Percentiles rank a stretch among this genome's conserved stretches.
These are phyloP conservation scores for Wilcoxina mikolae DNA, from an alignment of 495 filamentous ascomycete genomes.

Conservation along the genomic window DNA sequence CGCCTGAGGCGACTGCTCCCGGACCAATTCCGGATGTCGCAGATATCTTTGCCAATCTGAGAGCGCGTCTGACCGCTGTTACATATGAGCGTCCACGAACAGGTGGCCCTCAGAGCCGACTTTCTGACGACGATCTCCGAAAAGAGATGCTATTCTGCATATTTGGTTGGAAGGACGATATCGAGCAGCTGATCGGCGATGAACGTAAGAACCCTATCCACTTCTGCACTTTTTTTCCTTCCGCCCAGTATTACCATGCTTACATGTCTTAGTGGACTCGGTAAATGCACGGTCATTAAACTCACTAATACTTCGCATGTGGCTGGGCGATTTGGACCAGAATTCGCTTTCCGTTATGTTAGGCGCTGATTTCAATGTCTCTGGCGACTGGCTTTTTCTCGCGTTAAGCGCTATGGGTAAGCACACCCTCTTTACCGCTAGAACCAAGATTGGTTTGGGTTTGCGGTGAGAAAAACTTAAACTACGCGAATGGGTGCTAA, in stretches of 20 bases:
- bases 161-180: conserved; percentile 87
- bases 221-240: not conserved
- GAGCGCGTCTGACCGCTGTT: conserved; percentile 17
- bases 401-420: conserved; percentile 72
- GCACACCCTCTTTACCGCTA: not conserved
- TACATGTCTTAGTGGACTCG: conserved; percentile 23
- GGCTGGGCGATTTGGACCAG: conserved; percentile 69
- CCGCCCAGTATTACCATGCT: conserved; percentile 7
- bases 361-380: conserved; percentile 63
- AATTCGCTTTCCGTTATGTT: conserved; percentile 27
- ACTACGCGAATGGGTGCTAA: conserved; percentile 7
- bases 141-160: conserved; percentile 86
- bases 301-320: conserved; percentile 34
- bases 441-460: not conserved
- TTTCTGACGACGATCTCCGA: conserved; percentile 74
- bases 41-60: conserved; percentile 40
- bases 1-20: conserved; percentile 25
- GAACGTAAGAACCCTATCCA: conserved; percentile 40
- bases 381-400: conserved; percentile 91
- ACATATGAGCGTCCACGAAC: conserved; percentile 30
- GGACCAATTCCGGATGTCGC: conserved; percentile 42
- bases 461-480: not conserved
- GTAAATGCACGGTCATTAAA: conserved; percentile 27
- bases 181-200: conserved; percentile 68
- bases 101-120: conserved; percentile 40